Evolutionary conservation across 768 basidiomycete species (phyloP).

Genomic region (Tricholoma sp.): DNA sequence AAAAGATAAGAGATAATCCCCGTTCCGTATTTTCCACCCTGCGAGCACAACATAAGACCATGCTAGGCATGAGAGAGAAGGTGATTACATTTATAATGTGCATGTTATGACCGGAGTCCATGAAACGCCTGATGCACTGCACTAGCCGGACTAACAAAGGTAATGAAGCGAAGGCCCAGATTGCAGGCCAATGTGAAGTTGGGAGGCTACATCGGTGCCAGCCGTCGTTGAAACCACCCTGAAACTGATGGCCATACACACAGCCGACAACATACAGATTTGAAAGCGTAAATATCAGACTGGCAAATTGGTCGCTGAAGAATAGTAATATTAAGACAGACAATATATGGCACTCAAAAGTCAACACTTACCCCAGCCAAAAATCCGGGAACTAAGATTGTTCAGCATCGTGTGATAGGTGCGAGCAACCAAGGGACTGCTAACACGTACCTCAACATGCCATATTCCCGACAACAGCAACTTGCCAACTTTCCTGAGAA

Average conservation of each 20-base stretch:
- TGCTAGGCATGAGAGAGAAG: not conserved
- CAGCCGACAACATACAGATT: conserved; percentile 75
- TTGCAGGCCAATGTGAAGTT: conserved; percentile 55
- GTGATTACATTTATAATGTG: conserved; percentile 83
- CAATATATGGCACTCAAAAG: not conserved
- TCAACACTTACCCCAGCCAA: conserved; percentile 72
- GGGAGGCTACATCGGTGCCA: conserved; percentile 44
- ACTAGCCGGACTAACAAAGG: conserved; percentile 76
- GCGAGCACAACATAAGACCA: not conserved
- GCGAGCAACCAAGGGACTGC: not conserved
- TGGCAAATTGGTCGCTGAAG: conserved; percentile 76
- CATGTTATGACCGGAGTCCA: conserved; percentile 66
- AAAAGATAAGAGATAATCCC: conserved; percentile 62
- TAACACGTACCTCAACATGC: conserved; percentile 54
- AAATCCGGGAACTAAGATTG: conserved; percentile 73
- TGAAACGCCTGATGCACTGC: conserved; percentile 85
- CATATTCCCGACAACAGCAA: conserved; percentile 68
- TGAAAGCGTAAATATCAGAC: conserved; percentile 68
- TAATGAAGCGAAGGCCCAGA: conserved; percentile 53
- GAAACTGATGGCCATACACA: conserved; percentile 42
- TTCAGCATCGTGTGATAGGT: conserved; percentile 2
- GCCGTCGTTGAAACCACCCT: conserved; percentile 37
- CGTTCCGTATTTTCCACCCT: conserved; percentile 83
- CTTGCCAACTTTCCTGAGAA: conserved; percentile 56
- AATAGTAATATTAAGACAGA: not conserved